Conservation (phyloP, 164 flowering plant species). For the Annona squamosa region DNA sequence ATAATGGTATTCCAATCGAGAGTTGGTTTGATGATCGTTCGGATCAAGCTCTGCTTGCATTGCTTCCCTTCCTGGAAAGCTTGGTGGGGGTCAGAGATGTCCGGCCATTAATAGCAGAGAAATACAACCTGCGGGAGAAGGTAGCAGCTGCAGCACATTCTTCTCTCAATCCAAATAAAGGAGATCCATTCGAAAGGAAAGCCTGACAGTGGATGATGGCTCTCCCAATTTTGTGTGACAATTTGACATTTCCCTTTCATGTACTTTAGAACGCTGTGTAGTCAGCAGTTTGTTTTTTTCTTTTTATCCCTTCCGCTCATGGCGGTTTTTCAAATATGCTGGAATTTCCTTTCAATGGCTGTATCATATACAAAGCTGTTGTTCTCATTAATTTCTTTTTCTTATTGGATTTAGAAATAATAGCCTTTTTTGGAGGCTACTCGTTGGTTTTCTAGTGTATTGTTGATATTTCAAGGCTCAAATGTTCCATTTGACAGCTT, state of each 20-base stretch:
- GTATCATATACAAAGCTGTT: no score
- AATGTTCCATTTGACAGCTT: no score
- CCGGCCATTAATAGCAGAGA: constrained; percentile 74
- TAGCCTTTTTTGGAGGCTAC: no score
- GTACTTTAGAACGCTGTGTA: not conserved
- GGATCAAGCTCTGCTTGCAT: constrained; percentile 55
- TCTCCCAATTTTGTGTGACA: not conserved
- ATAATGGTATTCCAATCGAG: constrained; percentile 95
- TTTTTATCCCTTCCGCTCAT: no score
- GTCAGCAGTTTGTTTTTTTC: not conserved
- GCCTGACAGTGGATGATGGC: not conserved
- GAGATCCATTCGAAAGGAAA: constrained; percentile 34
- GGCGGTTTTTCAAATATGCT: no score
- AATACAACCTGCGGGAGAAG: constrained; percentile 70
- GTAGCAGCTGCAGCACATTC: constrained; percentile 70
- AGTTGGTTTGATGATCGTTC: constrained; percentile 96
- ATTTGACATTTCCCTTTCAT: not conserved
- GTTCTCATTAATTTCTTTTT: no score
- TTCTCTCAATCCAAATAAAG: constrained; percentile 22
- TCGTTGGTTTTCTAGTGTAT: no score
- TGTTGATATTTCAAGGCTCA: no score
- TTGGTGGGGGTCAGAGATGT: constrained; percentile 85
- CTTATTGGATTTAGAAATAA: no score
- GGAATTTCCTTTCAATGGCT: no score
- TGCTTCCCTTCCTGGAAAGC: constrained; percentile 90